A percentile compares a stretch with the other conserved stretches of the same genome.
These are phyloP conservation scores for Glaciozyma antarctica DNA, from an alignment of 768 basidiomycete species.

Conservation along the genomic window DNA sequence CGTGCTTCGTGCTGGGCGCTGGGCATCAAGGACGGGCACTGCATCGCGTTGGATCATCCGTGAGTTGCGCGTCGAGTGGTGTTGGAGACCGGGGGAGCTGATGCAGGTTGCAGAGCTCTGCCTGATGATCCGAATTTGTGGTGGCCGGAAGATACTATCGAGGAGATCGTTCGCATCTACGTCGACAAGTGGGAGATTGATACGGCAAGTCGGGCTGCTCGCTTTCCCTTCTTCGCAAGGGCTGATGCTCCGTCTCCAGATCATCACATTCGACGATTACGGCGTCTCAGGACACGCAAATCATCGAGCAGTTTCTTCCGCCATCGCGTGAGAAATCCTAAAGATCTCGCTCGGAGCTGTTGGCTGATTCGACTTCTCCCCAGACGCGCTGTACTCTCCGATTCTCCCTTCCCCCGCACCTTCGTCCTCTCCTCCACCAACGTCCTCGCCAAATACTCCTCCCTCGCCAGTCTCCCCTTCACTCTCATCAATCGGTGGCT, in stretches of 20 bases:
- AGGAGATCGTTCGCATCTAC: constrained; percentile 16
- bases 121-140: constrained; percentile 20
- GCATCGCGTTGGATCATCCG: constrained; percentile 37
- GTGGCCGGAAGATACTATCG: constrained; percentile 32
- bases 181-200: constrained; percentile 30
- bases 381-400: not conserved
- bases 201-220: constrained; percentile 25
- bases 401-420: constrained; percentile 8
- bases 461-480: constrained; percentile 19
- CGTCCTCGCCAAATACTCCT: constrained; percentile 31
- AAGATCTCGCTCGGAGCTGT: not conserved
- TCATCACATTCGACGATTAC: constrained; percentile 41
- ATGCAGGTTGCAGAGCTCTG: constrained; percentile 1
- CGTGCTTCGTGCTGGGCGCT: constrained; percentile 34
- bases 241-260: constrained; percentile 28
- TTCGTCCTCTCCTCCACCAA: constrained; percentile 22
- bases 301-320: constrained; percentile 36
- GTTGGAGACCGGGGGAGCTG: too few species aligned
- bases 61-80: constrained; percentile 31
- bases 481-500: constrained; percentile 1
- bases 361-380: not conserved
- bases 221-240: not conserved
- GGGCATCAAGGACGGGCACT: constrained; percentile 34
- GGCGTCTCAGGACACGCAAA: constrained; percentile 42
- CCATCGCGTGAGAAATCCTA: constrained; percentile 9